Percentiles rank a stretch among this genome's conserved stretches.
Evolutionary conservation across 225 moss, liverwort and hornwort species (phyloP).

Genomic region (Ulota crispa): DNA sequence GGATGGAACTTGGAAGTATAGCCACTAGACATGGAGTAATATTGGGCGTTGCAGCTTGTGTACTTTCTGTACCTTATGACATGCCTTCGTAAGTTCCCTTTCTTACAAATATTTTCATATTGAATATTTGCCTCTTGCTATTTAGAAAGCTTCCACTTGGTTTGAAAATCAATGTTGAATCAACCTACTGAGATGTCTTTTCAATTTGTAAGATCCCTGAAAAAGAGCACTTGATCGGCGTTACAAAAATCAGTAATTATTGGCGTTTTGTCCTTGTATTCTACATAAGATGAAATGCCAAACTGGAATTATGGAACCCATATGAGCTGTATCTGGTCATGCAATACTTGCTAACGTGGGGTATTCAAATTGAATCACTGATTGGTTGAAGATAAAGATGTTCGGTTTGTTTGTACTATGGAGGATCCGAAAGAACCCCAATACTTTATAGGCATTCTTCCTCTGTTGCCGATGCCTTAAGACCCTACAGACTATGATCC

Average conservation of each 20-base stretch:
- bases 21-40: constrained; percentile 65
- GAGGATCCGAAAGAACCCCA: no score
- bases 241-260: neutral
- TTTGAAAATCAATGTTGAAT: neutral
- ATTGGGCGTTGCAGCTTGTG: constrained; percentile 68
- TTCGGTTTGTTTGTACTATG: neutral
- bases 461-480: no score
- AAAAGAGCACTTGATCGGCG: neutral
- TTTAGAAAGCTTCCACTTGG: neutral
- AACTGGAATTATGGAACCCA: neutral
- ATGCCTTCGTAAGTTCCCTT: constrained; percentile 57
- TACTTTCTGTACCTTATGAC: constrained; percentile 77
- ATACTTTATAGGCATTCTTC: no score
- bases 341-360: neutral
- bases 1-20: constrained; percentile 40
- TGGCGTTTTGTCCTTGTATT: neutral
- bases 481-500: neutral
- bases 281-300: neutral
- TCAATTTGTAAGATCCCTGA: neutral
- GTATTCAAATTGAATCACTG: neutral
- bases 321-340: neutral
- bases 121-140: neutral
- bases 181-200: neutral
- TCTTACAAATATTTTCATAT: constrained; percentile 10
- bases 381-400: neutral